phyloP scores from a whole-genome alignment of 1,284 basidiomycete species.

The Cutaneotrichosporon daszewskae region DNA sequence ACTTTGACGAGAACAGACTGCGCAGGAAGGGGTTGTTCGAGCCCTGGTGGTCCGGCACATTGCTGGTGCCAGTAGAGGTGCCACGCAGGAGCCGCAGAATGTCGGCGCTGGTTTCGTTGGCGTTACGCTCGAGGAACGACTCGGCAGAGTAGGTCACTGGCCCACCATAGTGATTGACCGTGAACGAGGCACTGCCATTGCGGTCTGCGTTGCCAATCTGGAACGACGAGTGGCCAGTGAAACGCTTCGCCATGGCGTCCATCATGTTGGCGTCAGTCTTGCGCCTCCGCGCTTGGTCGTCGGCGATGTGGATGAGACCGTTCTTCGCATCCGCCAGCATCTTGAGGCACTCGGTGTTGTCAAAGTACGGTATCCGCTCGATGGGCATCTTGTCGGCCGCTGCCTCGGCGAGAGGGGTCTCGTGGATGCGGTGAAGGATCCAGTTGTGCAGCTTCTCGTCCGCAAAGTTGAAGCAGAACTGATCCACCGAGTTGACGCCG shows the following conservation, averaged over 20 bases:
- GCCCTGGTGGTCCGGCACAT: conserved; percentile 56
- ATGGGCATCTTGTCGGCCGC: conserved; percentile 75
- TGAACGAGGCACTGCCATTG: conserved; percentile 79
- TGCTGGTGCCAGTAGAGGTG: conserved; percentile 21
- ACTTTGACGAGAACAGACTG: conserved; percentile 77
- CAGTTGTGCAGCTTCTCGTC: conserved; percentile 85
- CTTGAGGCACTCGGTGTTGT: conserved; percentile 84
- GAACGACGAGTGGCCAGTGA: conserved; percentile 89
- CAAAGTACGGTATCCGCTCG: conserved; percentile 62
- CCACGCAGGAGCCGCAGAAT: conserved; percentile 85
- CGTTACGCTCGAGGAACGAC: conserved; percentile 80
- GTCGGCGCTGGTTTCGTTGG: conserved; percentile 84
- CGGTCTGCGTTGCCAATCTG: conserved; percentile 69
- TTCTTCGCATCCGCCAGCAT: conserved; percentile 81
- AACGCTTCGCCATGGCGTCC: conserved; percentile 87
- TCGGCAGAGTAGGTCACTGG: conserved; percentile 88
- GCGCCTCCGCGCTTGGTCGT: conserved; percentile 86
- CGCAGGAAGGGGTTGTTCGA: conserved; percentile 87
- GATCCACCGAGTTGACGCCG: conserved; percentile 83
- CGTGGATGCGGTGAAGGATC: conserved; percentile 65
- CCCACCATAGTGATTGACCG: conserved; percentile 84
- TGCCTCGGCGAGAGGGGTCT: conserved; percentile 73
- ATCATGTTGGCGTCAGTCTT: conserved; percentile 93
- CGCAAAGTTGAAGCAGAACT: conserved; percentile 94
- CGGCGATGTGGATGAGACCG: conserved; percentile 93